Percentiles rank a stretch among this genome's conserved stretches.
These are phyloP conservation scores for Hansenula sp. DNA, from an alignment of 1,139 yeast species.

Conservation along the genomic window DNA sequence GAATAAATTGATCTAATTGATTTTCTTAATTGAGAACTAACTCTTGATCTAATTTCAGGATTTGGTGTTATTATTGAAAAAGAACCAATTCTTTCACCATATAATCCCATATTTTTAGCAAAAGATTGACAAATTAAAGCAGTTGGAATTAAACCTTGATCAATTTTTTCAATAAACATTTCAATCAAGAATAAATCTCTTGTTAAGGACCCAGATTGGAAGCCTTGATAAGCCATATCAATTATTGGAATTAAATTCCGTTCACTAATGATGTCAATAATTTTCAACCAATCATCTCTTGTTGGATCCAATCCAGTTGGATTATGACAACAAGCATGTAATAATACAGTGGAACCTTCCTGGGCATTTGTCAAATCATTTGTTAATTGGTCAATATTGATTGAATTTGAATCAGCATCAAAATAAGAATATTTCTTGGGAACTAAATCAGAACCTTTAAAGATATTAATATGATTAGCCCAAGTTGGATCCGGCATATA, in stretches of 20 bases:
- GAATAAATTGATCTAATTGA: slow-evolving; percentile 86
- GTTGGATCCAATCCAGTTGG: slow-evolving; percentile 95
- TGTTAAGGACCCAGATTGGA: slow-evolving; percentile 66
- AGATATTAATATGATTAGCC: slow-evolving; percentile 89
- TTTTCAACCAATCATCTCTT: slow-evolving; percentile 70
- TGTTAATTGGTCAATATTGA: slow-evolving; percentile 49
- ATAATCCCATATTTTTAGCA: slow-evolving; percentile 95
- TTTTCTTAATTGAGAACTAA: slow-evolving; percentile 69
- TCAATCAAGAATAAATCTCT: slow-evolving; percentile 45
- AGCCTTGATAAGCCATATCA: slow-evolving; percentile 95
- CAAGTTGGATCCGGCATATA: slow-evolving; percentile 90
- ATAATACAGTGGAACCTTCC: slow-evolving; percentile 58
- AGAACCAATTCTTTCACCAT: slow-evolving; percentile 96
- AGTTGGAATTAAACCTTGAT: slow-evolving; percentile 17
- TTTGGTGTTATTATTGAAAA: slow-evolving; percentile 39
- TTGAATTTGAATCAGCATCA: slow-evolving; percentile 38
- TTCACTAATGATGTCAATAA: slow-evolving; percentile 53
- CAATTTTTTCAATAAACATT: slow-evolving; percentile 27
- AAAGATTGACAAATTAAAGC: slow-evolving; percentile 90
- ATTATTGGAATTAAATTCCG: slow-evolving; percentile 66
- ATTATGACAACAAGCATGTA: slow-evolving; percentile 96
- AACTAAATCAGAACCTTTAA: slow-evolving; percentile 52
- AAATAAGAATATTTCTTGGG: slow-evolving; percentile 70
- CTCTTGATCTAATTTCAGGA: slow-evolving; percentile 32
- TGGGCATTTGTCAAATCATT: slow-evolving; percentile 35